Base-by-base conservation (phyloP, 768 basidiomycete genomes). In the Boletus pseudopeckii region DNA sequence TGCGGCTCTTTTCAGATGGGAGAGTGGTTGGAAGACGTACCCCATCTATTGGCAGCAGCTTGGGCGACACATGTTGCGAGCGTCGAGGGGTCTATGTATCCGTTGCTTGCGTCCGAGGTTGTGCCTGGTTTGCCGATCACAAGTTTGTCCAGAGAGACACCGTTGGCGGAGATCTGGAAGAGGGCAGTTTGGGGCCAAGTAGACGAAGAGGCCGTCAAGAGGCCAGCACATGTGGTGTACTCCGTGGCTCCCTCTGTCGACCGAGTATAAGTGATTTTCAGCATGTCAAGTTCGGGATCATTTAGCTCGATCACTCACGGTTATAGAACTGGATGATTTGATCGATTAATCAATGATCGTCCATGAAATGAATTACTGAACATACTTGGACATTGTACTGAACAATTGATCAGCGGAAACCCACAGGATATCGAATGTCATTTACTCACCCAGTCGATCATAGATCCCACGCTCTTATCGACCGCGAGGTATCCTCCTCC, bases 31-130 rank as follows among this genome's bases (percentile, higher is more conserved):
- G 39, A 15, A 8, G 26, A 73, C 85, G 70, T 55, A 84, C 84
- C 78, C 88, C 88, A 90, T 28, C 86, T 88, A 28, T 53, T 77
- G 53, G n/a, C 62, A 58, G 82, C 79, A 0, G 85, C 89, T 66
- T 83, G 73, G 17, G 75, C 60, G 30, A 90, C 71, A 63, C 90
- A 91, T 3, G 69, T 66, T 0, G 83, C 78, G 18, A 91, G 73
- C 15, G 78, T 79, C 2, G 75, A 67, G 2, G 85, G 75, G 33
- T 70, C 72, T 59, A 91, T 83, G 70, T 79, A 89, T 7, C 85
- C 78, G 33, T 74, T 80, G 45, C 47, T 72, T 1, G 80, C 79
- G 26, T 77, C 76, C 4, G 61, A 62, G 1, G 65, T 33, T 24
- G 67, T 76, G 2, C 71, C 74, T 8, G 80, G 81, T 64, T 83